A percentile compares a stretch with the other conserved stretches of the same genome.
Conservation (phyloP, 2,329 filamentous ascomycete genomes). For the Thielaviopsis cerberus region DNA sequence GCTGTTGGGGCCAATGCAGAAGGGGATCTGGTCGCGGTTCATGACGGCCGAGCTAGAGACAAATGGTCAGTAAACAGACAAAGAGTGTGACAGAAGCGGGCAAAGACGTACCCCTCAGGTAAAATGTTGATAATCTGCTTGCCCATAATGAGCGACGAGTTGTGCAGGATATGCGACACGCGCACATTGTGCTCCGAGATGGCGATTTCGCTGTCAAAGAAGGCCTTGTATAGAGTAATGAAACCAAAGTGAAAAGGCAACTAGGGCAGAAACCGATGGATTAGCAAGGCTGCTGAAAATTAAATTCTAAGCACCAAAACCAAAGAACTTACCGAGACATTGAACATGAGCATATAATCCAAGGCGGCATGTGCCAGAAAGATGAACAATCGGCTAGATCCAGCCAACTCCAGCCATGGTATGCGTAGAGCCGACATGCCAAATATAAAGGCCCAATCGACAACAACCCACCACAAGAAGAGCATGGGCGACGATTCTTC, state of each 20-base stretch:
- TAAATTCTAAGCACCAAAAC: not conserved
- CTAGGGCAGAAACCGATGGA: slow-evolving; percentile 20
- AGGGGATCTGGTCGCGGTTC: slow-evolving; percentile 63
- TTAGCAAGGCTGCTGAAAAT: not conserved
- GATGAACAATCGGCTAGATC: slow-evolving; percentile 48
- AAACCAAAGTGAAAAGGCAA: slow-evolving; percentile 59
- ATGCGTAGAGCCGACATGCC: slow-evolving; percentile 73
- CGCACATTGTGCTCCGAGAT: slow-evolving; percentile 90
- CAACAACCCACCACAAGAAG: slow-evolving; percentile 80
- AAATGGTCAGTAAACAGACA: slow-evolving; percentile 3
- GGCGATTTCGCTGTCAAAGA: slow-evolving; percentile 83
- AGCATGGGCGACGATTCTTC: slow-evolving; percentile 75
- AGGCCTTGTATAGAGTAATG: slow-evolving; percentile 52
- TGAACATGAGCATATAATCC: slow-evolving; percentile 84
- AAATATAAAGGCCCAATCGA: slow-evolving; percentile 77
- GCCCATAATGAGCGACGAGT: slow-evolving; percentile 81
- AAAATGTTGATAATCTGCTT: slow-evolving; percentile 96
- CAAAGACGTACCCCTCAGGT: slow-evolving; percentile 52
- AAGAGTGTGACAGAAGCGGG: not conserved
- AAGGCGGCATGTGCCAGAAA: slow-evolving; percentile 54
- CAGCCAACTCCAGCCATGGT: slow-evolving; percentile 89
- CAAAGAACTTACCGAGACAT: slow-evolving; percentile 47
- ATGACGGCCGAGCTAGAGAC: slow-evolving; percentile 53
- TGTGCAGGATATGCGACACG: slow-evolving; percentile 70
- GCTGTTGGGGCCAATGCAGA: slow-evolving; percentile 54